These are phyloP conservation scores for Apophysomyces elegans DNA, from an alignment of 371 early-diverging fungal species.

Conservation along the genomic window DNA sequence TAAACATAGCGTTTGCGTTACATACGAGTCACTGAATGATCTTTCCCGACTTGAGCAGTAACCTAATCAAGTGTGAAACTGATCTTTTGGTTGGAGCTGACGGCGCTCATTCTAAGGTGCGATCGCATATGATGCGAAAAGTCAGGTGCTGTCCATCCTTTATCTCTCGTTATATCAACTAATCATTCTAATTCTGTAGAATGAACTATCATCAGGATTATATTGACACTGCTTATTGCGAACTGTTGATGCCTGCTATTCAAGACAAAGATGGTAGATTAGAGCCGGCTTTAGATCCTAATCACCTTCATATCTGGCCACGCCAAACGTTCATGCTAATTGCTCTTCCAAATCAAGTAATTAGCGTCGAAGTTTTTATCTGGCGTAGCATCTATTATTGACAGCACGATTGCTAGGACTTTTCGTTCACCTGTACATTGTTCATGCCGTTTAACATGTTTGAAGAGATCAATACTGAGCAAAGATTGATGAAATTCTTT, in stretches of 20 bases:
- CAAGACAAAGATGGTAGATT: slow-evolving; percentile 49
- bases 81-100: slow-evolving; percentile 96
- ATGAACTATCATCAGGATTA: slow-evolving; percentile 87
- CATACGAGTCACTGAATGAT: slow-evolving; percentile 22
- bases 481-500: slow-evolving; percentile 78
- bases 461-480: slow-evolving; percentile 71
- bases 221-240: slow-evolving; percentile 92
- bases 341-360: slow-evolving; percentile 90
- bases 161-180: slow-evolving; percentile 1
- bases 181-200: slow-evolving; percentile 34
- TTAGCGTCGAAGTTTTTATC: slow-evolving; percentile 7
- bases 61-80: slow-evolving; percentile 29
- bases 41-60: background rate
- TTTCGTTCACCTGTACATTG: slow-evolving; percentile 94
- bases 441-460: slow-evolving; percentile 94
- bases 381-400: background rate
- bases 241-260: slow-evolving; percentile 79
- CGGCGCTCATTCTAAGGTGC: slow-evolving; percentile 87
- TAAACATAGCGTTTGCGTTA: slow-evolving; percentile 4
- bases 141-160: slow-evolving; percentile 48
- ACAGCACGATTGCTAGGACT: slow-evolving; percentile 58
- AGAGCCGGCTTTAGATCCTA: slow-evolving; percentile 82
- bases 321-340: slow-evolving; percentile 95
- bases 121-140: slow-evolving; percentile 77
- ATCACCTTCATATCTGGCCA: slow-evolving; percentile 98